phyloP scores from a whole-genome alignment of 352 stramenopile species.

The Phytophthora crassamura region DNA sequence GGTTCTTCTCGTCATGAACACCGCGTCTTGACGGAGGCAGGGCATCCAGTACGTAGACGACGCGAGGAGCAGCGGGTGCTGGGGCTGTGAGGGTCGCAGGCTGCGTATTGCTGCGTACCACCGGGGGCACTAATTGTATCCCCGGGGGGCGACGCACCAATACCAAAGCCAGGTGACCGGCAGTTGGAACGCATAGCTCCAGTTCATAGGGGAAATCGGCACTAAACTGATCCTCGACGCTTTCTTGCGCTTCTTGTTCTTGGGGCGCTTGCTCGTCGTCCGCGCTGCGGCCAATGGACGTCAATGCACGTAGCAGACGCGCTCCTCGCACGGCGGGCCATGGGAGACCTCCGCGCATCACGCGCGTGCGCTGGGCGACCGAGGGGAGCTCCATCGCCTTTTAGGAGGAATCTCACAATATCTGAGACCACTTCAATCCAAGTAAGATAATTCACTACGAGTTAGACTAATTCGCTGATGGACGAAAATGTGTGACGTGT shows the following conservation, averaged over 20 bases:
- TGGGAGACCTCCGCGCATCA: slow-evolving; percentile 41
- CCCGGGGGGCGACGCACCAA: slow-evolving; percentile 40
- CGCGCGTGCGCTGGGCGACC: slow-evolving; percentile 13
- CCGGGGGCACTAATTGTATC: slow-evolving; percentile 11
- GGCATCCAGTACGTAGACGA: slow-evolving; percentile 82
- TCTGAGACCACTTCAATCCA: no score
- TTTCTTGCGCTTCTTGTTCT: slow-evolving; percentile 1
- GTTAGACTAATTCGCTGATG: no score
- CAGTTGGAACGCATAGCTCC: slow-evolving; percentile 59
- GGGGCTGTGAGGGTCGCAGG: neutral
- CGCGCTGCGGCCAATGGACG: neutral
- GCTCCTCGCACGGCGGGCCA: slow-evolving; percentile 61
- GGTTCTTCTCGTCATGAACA: slow-evolving; percentile 12
- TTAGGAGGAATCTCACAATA: no score
- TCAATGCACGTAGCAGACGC: slow-evolving; percentile 38
- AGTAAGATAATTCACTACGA: no score
- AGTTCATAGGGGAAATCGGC: slow-evolving; percentile 49
- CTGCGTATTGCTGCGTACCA: slow-evolving; percentile 16
- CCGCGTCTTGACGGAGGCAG: slow-evolving; percentile 48
- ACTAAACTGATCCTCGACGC: slow-evolving; percentile 7
- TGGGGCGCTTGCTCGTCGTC: slow-evolving; percentile 8
- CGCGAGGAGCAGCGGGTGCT: slow-evolving; percentile 32
- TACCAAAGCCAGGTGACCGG: slow-evolving; percentile 67
- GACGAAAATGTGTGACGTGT: no score
- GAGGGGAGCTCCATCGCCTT: no score